A percentile compares a stretch with the other conserved stretches of the same genome.
Evolutionary conservation across 148 eudicot genomes (phyloP).

Genomic region (Camellia lanceoleosa): DNA sequence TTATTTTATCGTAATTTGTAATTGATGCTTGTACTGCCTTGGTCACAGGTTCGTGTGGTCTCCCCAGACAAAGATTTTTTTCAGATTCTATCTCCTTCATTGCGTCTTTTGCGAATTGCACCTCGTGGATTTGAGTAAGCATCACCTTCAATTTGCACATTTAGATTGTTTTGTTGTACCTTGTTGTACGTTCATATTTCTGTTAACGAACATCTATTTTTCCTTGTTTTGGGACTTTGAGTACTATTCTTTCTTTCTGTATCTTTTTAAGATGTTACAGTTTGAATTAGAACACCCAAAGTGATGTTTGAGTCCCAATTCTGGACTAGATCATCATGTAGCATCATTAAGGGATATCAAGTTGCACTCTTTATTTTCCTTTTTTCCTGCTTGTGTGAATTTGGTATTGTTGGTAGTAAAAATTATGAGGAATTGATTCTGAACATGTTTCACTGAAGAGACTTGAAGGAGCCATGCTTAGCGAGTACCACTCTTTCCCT

Average conservation of each 20-base stretch:
- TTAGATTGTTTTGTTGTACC: not conserved
- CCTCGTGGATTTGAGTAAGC: conserved; percentile 94
- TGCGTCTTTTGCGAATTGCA: conserved; percentile 90
- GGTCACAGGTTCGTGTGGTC: conserved; percentile 85
- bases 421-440: no score
- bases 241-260: not conserved
- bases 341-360: not conserved
- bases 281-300: not conserved
- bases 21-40: not conserved
- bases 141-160: not conserved
- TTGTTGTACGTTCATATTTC: not conserved
- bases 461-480: no score
- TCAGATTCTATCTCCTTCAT: conserved; percentile 92
- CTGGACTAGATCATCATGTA: not conserved
- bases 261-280: not conserved
- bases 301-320: not conserved
- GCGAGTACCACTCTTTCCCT: no score
- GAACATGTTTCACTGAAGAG: no score
- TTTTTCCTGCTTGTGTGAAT: not conserved
- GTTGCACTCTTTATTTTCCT: not conserved
- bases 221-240: not conserved
- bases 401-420: no score
- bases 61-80: conserved; percentile 99
- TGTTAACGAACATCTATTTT: not conserved
- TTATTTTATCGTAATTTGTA: not conserved